phyloP scores from a whole-genome alignment of 202 grass and related monocot genomes.

The Panicum hallii region DNA sequence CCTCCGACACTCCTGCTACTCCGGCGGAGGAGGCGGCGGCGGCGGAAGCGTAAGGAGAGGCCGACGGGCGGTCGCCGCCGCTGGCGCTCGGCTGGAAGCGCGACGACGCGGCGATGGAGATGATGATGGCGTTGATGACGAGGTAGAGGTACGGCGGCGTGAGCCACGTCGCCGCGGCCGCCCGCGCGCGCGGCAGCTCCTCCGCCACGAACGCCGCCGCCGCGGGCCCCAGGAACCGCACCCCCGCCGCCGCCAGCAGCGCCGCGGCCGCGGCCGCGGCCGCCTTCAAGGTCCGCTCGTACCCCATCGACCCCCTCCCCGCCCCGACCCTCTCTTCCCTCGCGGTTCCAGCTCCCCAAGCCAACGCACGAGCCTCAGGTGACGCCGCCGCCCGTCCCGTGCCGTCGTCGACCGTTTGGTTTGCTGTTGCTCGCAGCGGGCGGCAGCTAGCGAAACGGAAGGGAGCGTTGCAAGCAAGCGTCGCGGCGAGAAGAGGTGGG shows the following conservation, averaged over 20 bases:
- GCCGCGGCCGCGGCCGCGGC: conserved; percentile 42
- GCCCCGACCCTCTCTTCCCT: not conserved
- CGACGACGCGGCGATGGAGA: conserved; percentile 85
- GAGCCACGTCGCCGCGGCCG: conserved; percentile 52
- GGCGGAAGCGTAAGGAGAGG: not conserved
- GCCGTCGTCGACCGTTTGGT: not conserved
- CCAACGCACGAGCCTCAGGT: not conserved
- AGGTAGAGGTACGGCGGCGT: conserved; percentile 90
- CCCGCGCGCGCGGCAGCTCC: conserved; percentile 60
- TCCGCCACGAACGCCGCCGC: conserved; percentile 50
- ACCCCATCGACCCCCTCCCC: conserved; percentile 46
- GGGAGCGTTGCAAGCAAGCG: not conserved
- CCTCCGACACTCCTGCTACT: not conserved
- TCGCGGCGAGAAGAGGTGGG: conserved; percentile 1
- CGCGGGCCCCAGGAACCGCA: conserved; percentile 51
- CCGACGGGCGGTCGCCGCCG: not conserved
- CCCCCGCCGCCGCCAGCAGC: conserved; percentile 50
- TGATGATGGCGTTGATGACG: conserved; percentile 91
- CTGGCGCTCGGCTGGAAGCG: conserved; percentile 46
- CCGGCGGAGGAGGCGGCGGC: not conserved
- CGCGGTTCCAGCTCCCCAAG: not conserved
- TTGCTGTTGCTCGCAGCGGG: not conserved
- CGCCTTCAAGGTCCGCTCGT: conserved; percentile 50
- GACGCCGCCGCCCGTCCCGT: not conserved
- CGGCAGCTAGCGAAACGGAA: not conserved